Evolutionary conservation across 2,329 filamentous ascomycete genomes (phyloP), one percentile per base, ranked within the genome.

Genomic region (Leptographium galeiforme): DNA sequence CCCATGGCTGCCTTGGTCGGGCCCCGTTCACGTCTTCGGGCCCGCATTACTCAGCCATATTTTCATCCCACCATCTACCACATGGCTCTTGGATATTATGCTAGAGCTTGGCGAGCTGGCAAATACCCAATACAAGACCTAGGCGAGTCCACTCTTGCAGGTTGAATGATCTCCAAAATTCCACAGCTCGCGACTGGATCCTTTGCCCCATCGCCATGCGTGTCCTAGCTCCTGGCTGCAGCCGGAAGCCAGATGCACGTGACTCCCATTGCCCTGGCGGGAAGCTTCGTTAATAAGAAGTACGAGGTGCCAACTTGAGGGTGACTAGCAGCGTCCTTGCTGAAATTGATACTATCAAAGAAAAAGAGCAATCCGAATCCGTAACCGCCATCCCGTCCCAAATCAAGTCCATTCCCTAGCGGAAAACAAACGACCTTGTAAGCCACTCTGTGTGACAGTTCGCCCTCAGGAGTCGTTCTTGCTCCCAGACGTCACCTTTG

Each of bases 401-500:
- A 8, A 45, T 7, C 5, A 36, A n/a, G 18, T 19, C 45, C 10
- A 1, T 34, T 34, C n/a, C 45, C n/a, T 25, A 14, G n/a, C n/a
- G 44, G 5, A 46, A 46, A 16, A 34, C 44, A 32, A 30, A 13
- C 19, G 30, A 46, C 30, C 30, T 13, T 13, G 30, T 12, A 7
- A 30, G 44, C 30, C 18, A 18, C 41, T 19, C 12, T 38, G 10
- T 13, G 19, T 44, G 25, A 25, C 25, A 25, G 2, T 25, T 25
- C 25, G 25, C 25, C 25, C 25, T 25, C 25, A 25, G 5, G 50
- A 19, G 41, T 59, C 58, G 14, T 55, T 58, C 49, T 57, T 56
- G 18, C 79, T 79, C 30, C 79, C 77, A 6, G 79, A 74, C 69
- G 79, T 84, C 47, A 84, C 89, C 73, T 97, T 97, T 48, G 89